These are phyloP conservation scores for Boletus reticuloceps DNA, from an alignment of 768 basidiomycete genomes.

Conservation along the genomic window DNA sequence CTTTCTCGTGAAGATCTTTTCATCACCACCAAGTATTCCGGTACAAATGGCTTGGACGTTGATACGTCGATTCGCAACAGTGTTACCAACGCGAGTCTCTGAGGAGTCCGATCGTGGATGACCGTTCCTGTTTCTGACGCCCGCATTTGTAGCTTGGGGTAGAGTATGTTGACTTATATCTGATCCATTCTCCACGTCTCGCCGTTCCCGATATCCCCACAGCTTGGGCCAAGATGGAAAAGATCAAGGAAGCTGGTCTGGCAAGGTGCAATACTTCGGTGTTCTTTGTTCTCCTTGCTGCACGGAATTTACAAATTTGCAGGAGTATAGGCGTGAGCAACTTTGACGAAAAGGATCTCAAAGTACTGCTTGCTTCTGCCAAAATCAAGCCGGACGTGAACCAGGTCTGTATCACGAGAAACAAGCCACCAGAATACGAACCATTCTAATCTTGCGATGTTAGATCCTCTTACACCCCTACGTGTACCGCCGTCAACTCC, in stretches of 20 bases:
- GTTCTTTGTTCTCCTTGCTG: background rate
- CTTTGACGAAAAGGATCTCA: conserved; percentile 54
- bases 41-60: conserved; percentile 47
- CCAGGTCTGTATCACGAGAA: conserved; percentile 43
- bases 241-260: conserved; percentile 50
- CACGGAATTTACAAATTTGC: background rate
- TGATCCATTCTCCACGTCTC: conserved; percentile 60
- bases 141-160: conserved; percentile 51
- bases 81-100: conserved; percentile 46
- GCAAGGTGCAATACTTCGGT: conserved; percentile 44
- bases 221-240: conserved; percentile 64
- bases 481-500: conserved; percentile 50
- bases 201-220: conserved; percentile 58
- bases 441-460: background rate
- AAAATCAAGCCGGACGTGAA: conserved; percentile 66
- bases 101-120: background rate
- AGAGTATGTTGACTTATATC: conserved; percentile 65
- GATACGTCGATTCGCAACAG: conserved; percentile 56
- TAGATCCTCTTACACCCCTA: conserved; percentile 76
- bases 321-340: conserved; percentile 78
- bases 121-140: background rate
- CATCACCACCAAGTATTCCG: conserved; percentile 68
- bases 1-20: conserved; percentile 54
- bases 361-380: conserved; percentile 52
- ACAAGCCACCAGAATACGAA: too few species aligned